Base-by-base conservation (phyloP, 768 basidiomycete species). In the Rhodotorula sphaerocarpa region DNA sequence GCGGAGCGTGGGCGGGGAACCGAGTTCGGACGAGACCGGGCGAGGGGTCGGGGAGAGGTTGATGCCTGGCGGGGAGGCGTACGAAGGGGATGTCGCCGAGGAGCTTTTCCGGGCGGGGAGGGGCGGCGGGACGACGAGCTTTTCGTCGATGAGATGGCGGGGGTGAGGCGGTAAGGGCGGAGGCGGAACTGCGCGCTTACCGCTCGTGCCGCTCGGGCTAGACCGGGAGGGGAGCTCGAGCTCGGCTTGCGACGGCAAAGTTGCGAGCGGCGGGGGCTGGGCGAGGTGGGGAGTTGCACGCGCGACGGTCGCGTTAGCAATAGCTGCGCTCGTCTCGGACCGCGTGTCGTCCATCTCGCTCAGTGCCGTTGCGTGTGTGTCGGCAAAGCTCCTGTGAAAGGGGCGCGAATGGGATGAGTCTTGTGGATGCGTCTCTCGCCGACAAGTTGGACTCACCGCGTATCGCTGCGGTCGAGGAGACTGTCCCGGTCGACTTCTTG, bases 1-100 rank as follows among this genome's bases (percentile, higher is more conserved):
- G 73, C 10, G 44, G 61, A 47, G 71, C 65, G 31, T 68, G 71
- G 59, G 61, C 65, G 69, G 70, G 60, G 47, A 60, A 50, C 15
- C 69, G 57, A 31, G 42, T 39, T 11, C 54, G 1, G 61, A 46
- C 36, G 57, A 11, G 51, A 46, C 25, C 30, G 56, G 21, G 42
- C 52, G 65, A 4, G 64, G 48, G 16, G 55, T 41, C 11, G 54
- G 48, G 23, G 52, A 55, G 33, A 57, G 43, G 61, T 56, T 47
- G 55, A 46, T 55, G 27, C 47, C 25, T 16, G 3, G n/a, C 27
- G 39, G 11, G 50, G 58, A 7, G 25, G 25, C 10, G 20, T 25
- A 33, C 18, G 44, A 31, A 1, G 20, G 36, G 7, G 34, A 20
- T 50, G 27, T 28, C 41, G 65, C n/a, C n/a, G n/a, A n/a, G n/a